These are phyloP conservation scores for Globisporangium abappressorium DNA, from an alignment of 352 stramenopile genomes.

Conservation along the genomic window DNA sequence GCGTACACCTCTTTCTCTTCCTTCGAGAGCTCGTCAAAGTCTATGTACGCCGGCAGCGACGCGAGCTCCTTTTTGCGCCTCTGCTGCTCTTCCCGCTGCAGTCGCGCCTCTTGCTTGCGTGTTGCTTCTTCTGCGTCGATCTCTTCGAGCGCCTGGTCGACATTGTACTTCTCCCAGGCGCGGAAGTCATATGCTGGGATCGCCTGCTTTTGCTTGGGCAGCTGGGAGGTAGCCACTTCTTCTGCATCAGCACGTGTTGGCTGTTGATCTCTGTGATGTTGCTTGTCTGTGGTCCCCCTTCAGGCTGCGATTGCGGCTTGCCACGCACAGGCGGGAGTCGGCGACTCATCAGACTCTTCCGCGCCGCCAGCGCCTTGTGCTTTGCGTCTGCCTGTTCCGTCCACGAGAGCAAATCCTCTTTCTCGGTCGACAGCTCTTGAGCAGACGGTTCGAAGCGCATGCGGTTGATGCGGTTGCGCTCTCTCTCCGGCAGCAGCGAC, in stretches of 20 bases:
- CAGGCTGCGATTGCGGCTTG: slow-evolving; percentile 16
- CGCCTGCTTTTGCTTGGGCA: slow-evolving; percentile 26
- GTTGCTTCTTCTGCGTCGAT: slow-evolving; percentile 59
- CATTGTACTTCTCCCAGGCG: slow-evolving; percentile 91
- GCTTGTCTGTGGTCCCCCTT: not conserved
- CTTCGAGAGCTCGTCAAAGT: slow-evolving; percentile 46
- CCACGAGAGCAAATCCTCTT: slow-evolving; percentile 67
- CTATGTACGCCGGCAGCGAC: slow-evolving; percentile 56
- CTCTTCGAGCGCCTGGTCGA: slow-evolving; percentile 72
- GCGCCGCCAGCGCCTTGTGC: slow-evolving; percentile 42
- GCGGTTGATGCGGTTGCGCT: slow-evolving; percentile 67
- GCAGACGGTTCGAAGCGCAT: slow-evolving; percentile 56
- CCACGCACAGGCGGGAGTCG: slow-evolving; percentile 57
- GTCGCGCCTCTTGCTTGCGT: slow-evolving; percentile 31
- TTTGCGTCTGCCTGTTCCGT: slow-evolving; percentile 51
- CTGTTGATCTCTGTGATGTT: slow-evolving; percentile 15
- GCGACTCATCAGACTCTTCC: slow-evolving; percentile 14
- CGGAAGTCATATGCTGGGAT: slow-evolving; percentile 90
- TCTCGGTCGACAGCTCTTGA: slow-evolving; percentile 58
- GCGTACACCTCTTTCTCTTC: slow-evolving; percentile 58
- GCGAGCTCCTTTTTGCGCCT: slow-evolving; percentile 39
- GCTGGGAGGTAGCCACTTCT: slow-evolving; percentile 18
- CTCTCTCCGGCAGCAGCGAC: slow-evolving; percentile 66
- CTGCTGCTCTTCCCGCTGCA: slow-evolving; percentile 34
- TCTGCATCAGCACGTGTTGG: not conserved